A percentile compares a stretch with the other conserved stretches of the same genome.
Conservation (phyloP, 108 stramenopile species). For the Stephanodiscus minutulus region DNA sequence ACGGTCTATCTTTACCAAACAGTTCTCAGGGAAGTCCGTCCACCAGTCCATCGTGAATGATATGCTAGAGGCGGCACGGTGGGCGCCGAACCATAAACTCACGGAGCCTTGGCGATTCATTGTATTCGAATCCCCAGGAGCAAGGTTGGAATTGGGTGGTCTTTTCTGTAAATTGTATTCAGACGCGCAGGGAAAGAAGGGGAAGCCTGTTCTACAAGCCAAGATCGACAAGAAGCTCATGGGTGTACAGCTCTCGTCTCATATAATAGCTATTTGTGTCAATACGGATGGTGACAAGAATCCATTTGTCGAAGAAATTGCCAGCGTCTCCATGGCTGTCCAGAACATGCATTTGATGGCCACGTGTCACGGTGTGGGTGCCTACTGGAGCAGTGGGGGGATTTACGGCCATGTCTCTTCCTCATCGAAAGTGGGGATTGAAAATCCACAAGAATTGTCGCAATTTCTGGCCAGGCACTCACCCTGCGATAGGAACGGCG, state of each 20-base stretch:
- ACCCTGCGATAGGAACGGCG: not conserved
- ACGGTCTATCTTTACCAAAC: slow-evolving; percentile 51
- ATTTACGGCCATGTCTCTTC: slow-evolving; percentile 3
- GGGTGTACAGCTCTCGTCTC: slow-evolving; percentile 30
- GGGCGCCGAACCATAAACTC: slow-evolving; percentile 49
- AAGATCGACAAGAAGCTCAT: slow-evolving; percentile 45
- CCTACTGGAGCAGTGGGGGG: slow-evolving; percentile 43
- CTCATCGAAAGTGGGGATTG: not conserved
- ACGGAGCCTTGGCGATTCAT: slow-evolving; percentile 52
- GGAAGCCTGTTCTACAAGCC: slow-evolving; percentile 27
- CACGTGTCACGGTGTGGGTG: slow-evolving; percentile 41
- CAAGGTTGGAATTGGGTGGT: slow-evolving; percentile 20
- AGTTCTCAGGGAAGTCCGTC: slow-evolving; percentile 30
- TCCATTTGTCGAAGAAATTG: slow-evolving; percentile 44
- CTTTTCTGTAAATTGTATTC: slow-evolving; percentile 34
- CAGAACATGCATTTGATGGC: slow-evolving; percentile 52
- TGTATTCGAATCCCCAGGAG: slow-evolving; percentile 29
- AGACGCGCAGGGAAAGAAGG: slow-evolving; percentile 4
- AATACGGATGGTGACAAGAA: slow-evolving; percentile 11
- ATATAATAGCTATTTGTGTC: slow-evolving; percentile 44
- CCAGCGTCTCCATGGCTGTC: slow-evolving; percentile 44
- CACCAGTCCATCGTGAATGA: slow-evolving; percentile 30
- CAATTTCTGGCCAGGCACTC: slow-evolving; percentile 16
- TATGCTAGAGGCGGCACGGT: slow-evolving; percentile 48
- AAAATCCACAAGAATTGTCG: slow-evolving; percentile 20